phyloP scores from a whole-genome alignment of 805 yeast species.

The Sungouiozyma intestinalis region DNA sequence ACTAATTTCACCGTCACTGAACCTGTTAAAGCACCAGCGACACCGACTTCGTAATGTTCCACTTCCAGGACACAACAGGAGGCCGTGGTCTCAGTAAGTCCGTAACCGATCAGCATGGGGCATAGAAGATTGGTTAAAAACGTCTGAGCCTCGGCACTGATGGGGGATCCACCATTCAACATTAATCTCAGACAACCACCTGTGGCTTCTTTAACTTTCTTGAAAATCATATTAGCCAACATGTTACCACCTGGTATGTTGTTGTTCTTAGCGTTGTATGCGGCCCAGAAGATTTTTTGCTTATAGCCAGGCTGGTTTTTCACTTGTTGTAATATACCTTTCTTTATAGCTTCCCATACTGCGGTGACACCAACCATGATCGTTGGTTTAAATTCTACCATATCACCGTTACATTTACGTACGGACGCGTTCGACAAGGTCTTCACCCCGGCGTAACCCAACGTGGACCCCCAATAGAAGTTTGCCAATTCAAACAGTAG shows the following conservation, averaged over 20 bases:
- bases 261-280: conserved; percentile 59
- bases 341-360: conserved; percentile 92
- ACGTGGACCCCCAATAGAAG: conserved; percentile 79
- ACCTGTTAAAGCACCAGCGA: conserved; percentile 75
- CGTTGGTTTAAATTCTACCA: conserved; percentile 80
- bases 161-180: conserved; percentile 89
- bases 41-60: conserved; percentile 54
- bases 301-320: conserved; percentile 50
- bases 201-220: conserved; percentile 84
- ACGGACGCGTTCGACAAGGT: conserved; percentile 76
- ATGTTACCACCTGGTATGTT: conserved; percentile 62
- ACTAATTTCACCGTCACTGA: conserved; percentile 79
- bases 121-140: conserved; percentile 69
- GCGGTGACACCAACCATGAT: conserved; percentile 98
- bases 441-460: conserved; percentile 89
- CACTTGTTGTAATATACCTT: conserved; percentile 78
- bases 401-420: conserved; percentile 80
- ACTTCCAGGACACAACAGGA: conserved; percentile 66
- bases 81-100: conserved; percentile 93
- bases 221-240: conserved; percentile 65
- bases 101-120: conserved; percentile 90
- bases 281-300: conserved; percentile 85
- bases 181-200: conserved; percentile 74
- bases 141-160: conserved; percentile 73
- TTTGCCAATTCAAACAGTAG: conserved; percentile 70